Percentiles rank a stretch among this genome's conserved stretches.
phyloP scores from a whole-genome alignment of 352 stramenopile genomes.

The Phytophthora macrochlamydospora region DNA sequence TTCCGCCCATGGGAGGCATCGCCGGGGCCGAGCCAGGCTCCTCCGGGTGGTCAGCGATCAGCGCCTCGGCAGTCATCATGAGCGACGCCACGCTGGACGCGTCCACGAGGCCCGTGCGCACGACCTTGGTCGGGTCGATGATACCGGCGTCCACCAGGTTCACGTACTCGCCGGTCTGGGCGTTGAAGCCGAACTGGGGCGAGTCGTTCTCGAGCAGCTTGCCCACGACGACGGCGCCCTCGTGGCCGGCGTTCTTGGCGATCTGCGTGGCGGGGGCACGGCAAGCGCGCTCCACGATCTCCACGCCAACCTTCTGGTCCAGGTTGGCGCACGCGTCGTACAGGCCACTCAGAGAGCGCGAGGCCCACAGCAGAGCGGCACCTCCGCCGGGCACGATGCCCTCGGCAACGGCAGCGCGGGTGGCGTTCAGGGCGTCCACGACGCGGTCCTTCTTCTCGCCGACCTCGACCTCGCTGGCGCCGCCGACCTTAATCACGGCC shows the following conservation, averaged over 20 bases:
- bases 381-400: conserved; percentile 99
- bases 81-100: conserved; percentile 98
- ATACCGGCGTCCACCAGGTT: conserved; percentile 99
- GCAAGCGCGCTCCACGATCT: conserved; percentile 97
- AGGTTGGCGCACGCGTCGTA: conserved; percentile 93
- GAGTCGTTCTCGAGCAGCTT: conserved; percentile 98
- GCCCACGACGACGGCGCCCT: conserved; percentile 98
- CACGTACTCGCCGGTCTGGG: conserved; percentile 96
- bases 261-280: conserved; percentile 96
- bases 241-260: conserved; percentile 97
- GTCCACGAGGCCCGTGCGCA: conserved; percentile 98
- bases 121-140: conserved; percentile 98
- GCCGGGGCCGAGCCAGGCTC: conserved; percentile 70
- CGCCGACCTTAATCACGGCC: conserved; percentile 99
- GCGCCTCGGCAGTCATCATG: conserved; percentile 99
- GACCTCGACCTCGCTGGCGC: conserved; percentile 98
- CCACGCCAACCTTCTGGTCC: conserved; percentile 97
- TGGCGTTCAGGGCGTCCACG: conserved; percentile 99
- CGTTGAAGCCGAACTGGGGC: conserved; percentile 96
- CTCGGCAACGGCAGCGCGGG: conserved; percentile 97
- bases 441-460: conserved; percentile 99
- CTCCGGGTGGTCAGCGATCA: conserved; percentile 97
- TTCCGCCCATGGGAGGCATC: conserved; percentile 86
- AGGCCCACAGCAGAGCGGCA: conserved; percentile 97
- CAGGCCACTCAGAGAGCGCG: conserved; percentile 90